Conservation (phyloP, 176 grass and related monocot species). For the Rhynchospora pubera region DNA sequence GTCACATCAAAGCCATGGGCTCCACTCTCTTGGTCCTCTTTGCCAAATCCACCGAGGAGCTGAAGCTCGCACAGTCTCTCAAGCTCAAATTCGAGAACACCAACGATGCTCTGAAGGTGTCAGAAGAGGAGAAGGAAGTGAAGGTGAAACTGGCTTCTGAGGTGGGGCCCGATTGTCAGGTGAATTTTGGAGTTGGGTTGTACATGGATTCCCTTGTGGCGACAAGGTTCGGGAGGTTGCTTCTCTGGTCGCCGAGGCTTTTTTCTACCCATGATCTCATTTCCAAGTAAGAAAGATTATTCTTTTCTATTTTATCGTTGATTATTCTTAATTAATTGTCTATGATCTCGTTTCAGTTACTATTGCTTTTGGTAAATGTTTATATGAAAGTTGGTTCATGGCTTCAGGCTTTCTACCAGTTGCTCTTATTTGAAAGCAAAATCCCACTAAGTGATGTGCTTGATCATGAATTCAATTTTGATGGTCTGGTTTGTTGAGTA, state of each 20-base stretch:
- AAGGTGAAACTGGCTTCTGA: slow-evolving; percentile 31
- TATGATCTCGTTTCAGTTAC: too few relatives aligned
- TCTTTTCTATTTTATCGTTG: not conserved
- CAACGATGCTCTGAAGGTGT: slow-evolving; percentile 4
- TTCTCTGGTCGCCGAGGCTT: slow-evolving; percentile 81
- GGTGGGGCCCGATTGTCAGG: not conserved
- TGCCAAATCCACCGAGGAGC: slow-evolving; percentile 52
- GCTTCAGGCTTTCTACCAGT: not conserved
- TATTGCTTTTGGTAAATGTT: not conserved
- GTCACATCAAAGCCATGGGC: not conserved
- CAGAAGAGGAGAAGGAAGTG: not conserved
- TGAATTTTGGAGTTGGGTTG: slow-evolving; percentile 28
- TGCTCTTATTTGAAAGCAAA: too few relatives aligned
- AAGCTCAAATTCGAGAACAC: slow-evolving; percentile 9
- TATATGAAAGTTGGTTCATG: not conserved
- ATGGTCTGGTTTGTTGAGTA: not conserved
- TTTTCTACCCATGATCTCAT: slow-evolving; percentile 77
- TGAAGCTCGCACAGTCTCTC: slow-evolving; percentile 31
- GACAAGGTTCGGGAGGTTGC: slow-evolving; percentile 52
- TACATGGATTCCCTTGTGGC: slow-evolving; percentile 62
- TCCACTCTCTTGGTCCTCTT: slow-evolving; percentile 36
- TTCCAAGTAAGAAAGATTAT: slow-evolving; percentile 36
- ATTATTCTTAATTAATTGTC: too few relatives aligned
- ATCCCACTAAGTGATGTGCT: not conserved
- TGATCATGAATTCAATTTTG: not conserved